Evolutionary conservation across 345 rosid species (phyloP).

Genomic region (Toxicodendron radicans): DNA sequence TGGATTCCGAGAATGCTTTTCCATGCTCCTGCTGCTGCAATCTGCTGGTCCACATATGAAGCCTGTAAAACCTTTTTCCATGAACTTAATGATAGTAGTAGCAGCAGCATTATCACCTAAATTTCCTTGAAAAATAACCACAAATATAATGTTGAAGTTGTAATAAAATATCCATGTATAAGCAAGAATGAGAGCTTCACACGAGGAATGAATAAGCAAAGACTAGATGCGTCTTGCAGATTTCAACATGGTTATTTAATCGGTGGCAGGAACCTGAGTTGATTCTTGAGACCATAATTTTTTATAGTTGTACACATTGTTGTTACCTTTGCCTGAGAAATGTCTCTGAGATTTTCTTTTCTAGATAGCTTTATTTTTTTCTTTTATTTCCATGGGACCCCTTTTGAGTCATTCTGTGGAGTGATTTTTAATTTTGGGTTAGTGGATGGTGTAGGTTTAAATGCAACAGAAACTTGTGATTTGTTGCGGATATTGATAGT

Average conservation of each 20-base stretch:
- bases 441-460: neutral
- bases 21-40: constrained; percentile 99
- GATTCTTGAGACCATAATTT: constrained; percentile 5
- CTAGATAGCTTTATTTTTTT: neutral
- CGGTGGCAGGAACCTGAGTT: constrained; percentile 1
- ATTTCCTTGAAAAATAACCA: constrained; percentile 1
- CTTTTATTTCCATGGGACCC: neutral
- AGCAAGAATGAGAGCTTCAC: constrained; percentile 15
- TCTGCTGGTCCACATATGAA: constrained; percentile 96
- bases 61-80: constrained; percentile 71
- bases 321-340: constrained; percentile 11
- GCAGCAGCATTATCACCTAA: constrained; percentile 42
- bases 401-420: neutral
- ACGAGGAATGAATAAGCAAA: constrained; percentile 13
- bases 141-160: constrained; percentile 24
- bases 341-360: neutral
- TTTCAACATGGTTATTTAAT: constrained; percentile 10
- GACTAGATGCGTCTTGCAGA: constrained; percentile 5
- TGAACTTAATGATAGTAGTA: constrained; percentile 42
- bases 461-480: constrained; percentile 12
- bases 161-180: constrained; percentile 12
- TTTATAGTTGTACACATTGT: constrained; percentile 23
- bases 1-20: constrained; percentile 98
- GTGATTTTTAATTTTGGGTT: constrained; percentile 6
- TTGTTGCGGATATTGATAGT: neutral